Evolutionary conservation across 2,329 filamentous ascomycete genomes (phyloP).

Genomic region (Whalleya microplaca): DNA sequence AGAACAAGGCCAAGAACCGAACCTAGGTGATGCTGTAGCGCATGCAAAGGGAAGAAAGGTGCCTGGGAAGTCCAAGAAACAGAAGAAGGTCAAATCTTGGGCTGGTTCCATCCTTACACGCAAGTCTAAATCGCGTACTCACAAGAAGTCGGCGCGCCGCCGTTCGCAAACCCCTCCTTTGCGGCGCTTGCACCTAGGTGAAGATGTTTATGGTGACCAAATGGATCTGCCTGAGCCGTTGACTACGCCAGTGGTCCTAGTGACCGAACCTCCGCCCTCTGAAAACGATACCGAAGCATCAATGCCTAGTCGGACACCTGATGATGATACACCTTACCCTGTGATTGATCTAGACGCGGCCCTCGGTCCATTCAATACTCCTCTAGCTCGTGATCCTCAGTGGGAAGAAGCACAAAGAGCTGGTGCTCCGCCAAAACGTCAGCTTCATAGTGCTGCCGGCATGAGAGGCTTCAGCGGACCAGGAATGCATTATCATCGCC

Average conservation of each 20-base stretch:
- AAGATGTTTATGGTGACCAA: conserved; percentile 34
- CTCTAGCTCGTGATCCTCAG: conserved; percentile 63
- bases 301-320: conserved; percentile 41
- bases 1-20: conserved; percentile 41
- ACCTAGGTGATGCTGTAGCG: conserved; percentile 26
- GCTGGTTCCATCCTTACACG: conserved; percentile 68
- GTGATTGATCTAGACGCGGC: conserved; percentile 96
- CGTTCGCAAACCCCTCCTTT: conserved; percentile 54
- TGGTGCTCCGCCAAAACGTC: conserved; percentile 61
- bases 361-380: conserved; percentile 88
- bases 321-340: conserved; percentile 71
- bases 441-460: conserved; percentile 78
- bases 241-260: conserved; percentile 44
- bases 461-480: conserved; percentile 69
- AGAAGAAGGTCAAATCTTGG: conserved; percentile 79
- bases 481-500: conserved; percentile 75
- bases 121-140: conserved; percentile 57
- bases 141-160: conserved; percentile 44
- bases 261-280: conserved; percentile 44
- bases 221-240: conserved; percentile 32
- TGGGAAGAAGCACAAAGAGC: conserved; percentile 69
- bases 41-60: conserved; percentile 36
- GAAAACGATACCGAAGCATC: conserved; percentile 43
- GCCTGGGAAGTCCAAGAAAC: conserved; percentile 53
- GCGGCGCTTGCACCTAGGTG: conserved; percentile 35